Base-by-base conservation (phyloP, 352 stramenopile species). In the Pilasporangium apinafurcum region DNA sequence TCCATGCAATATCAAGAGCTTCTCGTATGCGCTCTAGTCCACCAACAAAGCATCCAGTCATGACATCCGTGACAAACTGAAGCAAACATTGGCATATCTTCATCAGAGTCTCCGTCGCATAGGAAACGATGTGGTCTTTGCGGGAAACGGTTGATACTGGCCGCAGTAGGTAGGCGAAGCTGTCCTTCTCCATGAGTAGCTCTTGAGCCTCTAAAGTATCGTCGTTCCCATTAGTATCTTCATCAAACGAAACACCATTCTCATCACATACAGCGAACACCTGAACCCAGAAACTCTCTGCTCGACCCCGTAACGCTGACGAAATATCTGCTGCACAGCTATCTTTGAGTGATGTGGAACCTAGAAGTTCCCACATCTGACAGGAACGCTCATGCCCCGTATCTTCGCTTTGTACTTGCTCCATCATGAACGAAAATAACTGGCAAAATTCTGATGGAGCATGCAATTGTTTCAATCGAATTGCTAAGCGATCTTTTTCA, bases 41-140 rank as follows among this genome's bases (percentile, higher is more conserved):
- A 31, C 69, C 78, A 30, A 87, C 53, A 16, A 85, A 59, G 30
- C 69, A 85, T 16, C 51, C 50, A 25, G 49, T 70, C 40, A 77
- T 59, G 14, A 68, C 31, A 22, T 87, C 72, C 1, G 80, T 59
- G 17, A 72, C 39, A 27, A 88, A 56, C 26, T 79, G 70, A 25
- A 88, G 39, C 22, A 86, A 37, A 5, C 40, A 42, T 24, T 59
- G 65, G 34, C 48, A 51, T 9, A 56, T 16, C 39, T 44, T 4
- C 27, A 67, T 29, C 14, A 45, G 28, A 49, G 22, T 26, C 1
- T n/a, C 22, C 24, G n/a, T n/a, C n/a, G n/a, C n/a, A n/a, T n/a
- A n/a, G n/a, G n/a, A n/a, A n/a, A n/a, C n/a, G n/a, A n/a, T n/a
- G n/a, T n/a, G n/a, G n/a, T n/a, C n/a, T n/a, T n/a, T n/a, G n/a